phyloP scores from a whole-genome alignment of 768 basidiomycete genomes.

The Pleurotus pulmonarius region DNA sequence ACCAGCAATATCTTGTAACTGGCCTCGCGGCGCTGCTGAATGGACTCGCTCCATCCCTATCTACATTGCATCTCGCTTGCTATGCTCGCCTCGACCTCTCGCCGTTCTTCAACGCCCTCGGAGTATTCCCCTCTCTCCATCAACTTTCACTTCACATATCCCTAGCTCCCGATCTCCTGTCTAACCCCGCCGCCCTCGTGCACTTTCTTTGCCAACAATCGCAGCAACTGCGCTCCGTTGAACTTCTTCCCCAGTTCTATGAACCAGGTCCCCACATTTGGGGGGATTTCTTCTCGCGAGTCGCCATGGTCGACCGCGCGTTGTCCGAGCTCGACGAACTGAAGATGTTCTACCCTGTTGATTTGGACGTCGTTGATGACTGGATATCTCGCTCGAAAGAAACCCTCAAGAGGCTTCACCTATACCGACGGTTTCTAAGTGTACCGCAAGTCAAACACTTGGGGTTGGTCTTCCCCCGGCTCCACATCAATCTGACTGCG shows the following conservation, averaged over 20 bases:
- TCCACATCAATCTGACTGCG: not conserved
- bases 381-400: not conserved
- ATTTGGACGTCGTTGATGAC: not conserved
- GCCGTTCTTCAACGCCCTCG: constrained; percentile 26
- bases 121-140: constrained; percentile 21
- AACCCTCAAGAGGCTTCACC: not conserved
- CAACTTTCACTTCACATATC: constrained; percentile 16
- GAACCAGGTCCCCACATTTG: not conserved
- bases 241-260: not conserved
- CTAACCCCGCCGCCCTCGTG: constrained; percentile 19
- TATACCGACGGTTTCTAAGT: not conserved
- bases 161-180: constrained; percentile 19
- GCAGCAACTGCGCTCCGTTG: not conserved
- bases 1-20: no score
- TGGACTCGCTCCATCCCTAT: constrained; percentile 12
- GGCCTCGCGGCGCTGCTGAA: no score
- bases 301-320: not conserved
- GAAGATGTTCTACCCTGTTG: not conserved
- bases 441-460: not conserved
- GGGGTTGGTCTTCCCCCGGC: not conserved
- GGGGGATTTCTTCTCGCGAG: not conserved
- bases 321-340: not conserved
- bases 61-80: constrained; percentile 29
- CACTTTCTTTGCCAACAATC: constrained; percentile 13
- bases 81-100: constrained; percentile 27